Evolutionary conservation across 2,329 filamentous ascomycete genomes (phyloP), one percentile per base, ranked within the genome.

Genomic region (Periconia digitata): DNA sequence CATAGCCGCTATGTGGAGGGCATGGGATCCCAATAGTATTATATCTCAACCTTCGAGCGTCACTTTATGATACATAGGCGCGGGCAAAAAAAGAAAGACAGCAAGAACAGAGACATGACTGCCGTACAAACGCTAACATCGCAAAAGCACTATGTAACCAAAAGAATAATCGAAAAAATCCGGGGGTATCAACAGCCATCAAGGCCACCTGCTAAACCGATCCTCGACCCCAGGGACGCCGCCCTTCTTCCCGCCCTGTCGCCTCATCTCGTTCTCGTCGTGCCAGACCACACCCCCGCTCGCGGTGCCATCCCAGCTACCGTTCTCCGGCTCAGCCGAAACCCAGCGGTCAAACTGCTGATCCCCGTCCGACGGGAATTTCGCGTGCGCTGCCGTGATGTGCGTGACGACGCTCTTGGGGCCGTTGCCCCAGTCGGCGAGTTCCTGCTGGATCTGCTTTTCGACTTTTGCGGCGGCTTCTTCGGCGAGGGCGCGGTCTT

Each of bases 361-460:
- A 24, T 40, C 38, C 8, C 3, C 37, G n/a, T 22, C 37, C 8
- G 27, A 32, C 5, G 27, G 27, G n/a, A 13, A 32, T 15, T 32
- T 32, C 27, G 27, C 3, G 37, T 17, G 20, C 5, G 20, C 21
- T 10, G 42, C 34, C 13, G 32, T 44, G 12, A 44, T 44, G 2
- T 24, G 20, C 20, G 41, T 43, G 21, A 34, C 37, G n/a, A 44
- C 42, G 20, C 42, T 34, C 34, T 44, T 37, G 1, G 12, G 17
- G 3, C 3, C 20, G 7, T 17, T 16, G 13, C 17, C 27, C 41
- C 41, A 51, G 1, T 48, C 49, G 17, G 43, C 35, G 1, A 51
- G 34, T 29, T 66, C 61, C 24, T 55, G 53, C 24, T 63, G 52
- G 37, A 69, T 59, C 39, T 66, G 62, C 55, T 67, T 69, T 43